Conservation (phyloP, 768 basidiomycete genomes). For the Scleroderma citrinum region DNA sequence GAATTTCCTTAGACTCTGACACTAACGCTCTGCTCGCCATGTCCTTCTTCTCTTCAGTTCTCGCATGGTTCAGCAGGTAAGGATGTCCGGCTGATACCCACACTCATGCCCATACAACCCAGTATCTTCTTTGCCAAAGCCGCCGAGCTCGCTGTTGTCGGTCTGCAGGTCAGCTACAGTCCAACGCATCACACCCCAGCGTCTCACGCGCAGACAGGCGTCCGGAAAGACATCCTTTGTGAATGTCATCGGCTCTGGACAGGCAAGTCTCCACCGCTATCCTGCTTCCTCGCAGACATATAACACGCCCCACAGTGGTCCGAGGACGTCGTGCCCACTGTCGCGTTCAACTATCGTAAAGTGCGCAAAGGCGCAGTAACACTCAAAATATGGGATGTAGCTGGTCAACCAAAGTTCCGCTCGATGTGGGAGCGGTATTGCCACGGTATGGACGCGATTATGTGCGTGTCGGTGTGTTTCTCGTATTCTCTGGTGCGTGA, state of each 20-base stretch:
- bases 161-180: constrained; percentile 59
- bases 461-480: constrained; percentile 50
- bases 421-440: constrained; percentile 97
- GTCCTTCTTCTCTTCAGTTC: constrained; percentile 31
- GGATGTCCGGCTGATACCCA: too few species aligned
- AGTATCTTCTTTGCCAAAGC: constrained; percentile 85
- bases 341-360: constrained; percentile 88
- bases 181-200: not conserved
- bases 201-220: constrained; percentile 43
- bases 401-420: constrained; percentile 90
- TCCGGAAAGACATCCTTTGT: constrained; percentile 95
- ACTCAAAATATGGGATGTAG: constrained; percentile 94
- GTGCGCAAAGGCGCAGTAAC: constrained; percentile 87
- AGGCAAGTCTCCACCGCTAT: too few species aligned
- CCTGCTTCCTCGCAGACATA: too few species aligned
- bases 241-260: constrained; percentile 84
- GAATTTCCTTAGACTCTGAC: too few species aligned
- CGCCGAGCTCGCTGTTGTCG: constrained; percentile 88
- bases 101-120: too few species aligned
- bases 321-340: constrained; percentile 94
- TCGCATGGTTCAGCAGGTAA: constrained; percentile 54
- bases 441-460: constrained; percentile 85
- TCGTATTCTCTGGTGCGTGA: too few species aligned
- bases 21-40: too few species aligned
- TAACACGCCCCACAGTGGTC: constrained; percentile 85